Evolutionary conservation across 2,329 filamentous ascomycete genomes (phyloP).

Genomic region (Stagonosporopsis tanaceti): DNA sequence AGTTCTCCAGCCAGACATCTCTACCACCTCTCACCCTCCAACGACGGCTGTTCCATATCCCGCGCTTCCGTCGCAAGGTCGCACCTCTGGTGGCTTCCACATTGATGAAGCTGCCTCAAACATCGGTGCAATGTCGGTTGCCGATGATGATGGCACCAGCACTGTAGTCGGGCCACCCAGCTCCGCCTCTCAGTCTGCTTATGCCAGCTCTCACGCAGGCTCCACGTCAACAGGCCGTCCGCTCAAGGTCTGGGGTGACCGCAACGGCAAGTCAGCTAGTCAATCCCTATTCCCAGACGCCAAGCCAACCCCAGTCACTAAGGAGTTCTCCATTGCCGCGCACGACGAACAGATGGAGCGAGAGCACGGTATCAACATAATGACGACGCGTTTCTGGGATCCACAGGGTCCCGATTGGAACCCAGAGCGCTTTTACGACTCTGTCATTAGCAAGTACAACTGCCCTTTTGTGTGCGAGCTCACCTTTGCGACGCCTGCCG

Average conservation of each 20-base stretch:
- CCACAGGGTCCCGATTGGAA: slow-evolving; percentile 60
- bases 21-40: neutral
- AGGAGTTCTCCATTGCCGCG: slow-evolving; percentile 40
- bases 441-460: slow-evolving; percentile 55
- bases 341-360: slow-evolving; percentile 39
- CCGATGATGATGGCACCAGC: slow-evolving; percentile 15
- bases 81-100: neutral
- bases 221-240: slow-evolving; percentile 18
- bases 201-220: neutral
- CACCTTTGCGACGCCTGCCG: slow-evolving; percentile 32
- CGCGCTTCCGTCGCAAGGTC: slow-evolving; percentile 26
- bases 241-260: slow-evolving; percentile 34
- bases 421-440: slow-evolving; percentile 57
- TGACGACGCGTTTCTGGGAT: slow-evolving; percentile 56
- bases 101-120: slow-evolving; percentile 18
- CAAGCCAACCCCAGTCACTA: slow-evolving; percentile 36
- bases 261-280: slow-evolving; percentile 31
- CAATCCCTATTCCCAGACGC: slow-evolving; percentile 48
- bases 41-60: slow-evolving; percentile 27
- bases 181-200: neutral
- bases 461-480: slow-evolving; percentile 65
- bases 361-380: slow-evolving; percentile 48
- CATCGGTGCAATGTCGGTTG: slow-evolving; percentile 29
- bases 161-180: slow-evolving; percentile 20
- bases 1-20: slow-evolving; percentile 36